Conservation (phyloP, 1,284 basidiomycete species). For the Lignosus rhinocerotis region DNA sequence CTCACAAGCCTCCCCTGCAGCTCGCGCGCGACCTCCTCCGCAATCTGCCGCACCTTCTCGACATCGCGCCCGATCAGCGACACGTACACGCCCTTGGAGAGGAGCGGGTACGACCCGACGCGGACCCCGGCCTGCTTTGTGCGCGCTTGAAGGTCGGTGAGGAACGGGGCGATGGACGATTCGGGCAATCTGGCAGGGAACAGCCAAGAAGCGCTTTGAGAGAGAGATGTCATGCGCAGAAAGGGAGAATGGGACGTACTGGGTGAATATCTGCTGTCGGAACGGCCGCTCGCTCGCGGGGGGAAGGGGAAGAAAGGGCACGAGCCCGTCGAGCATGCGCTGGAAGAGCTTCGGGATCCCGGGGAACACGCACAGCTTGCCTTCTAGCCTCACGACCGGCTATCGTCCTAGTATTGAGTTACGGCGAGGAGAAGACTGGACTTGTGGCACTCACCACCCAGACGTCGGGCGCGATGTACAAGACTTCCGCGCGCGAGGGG, state of each 20-base stretch:
- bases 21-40: constrained; percentile 65
- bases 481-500: constrained; percentile 71
- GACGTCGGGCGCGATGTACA: constrained; percentile 72
- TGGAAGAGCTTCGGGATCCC: constrained; percentile 89
- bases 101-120: constrained; percentile 80
- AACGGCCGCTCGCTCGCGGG: constrained; percentile 68
- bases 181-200: constrained; percentile 67
- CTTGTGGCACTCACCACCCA: constrained; percentile 74
- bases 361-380: constrained; percentile 87
- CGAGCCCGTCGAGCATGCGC: constrained; percentile 72
- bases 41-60: constrained; percentile 51
- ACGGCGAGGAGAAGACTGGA: background rate
- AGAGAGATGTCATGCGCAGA: background rate
- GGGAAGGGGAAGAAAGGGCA: constrained; percentile 75
- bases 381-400: constrained; percentile 82
- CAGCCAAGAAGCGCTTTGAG: background rate
- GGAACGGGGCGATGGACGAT: constrained; percentile 87
- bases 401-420: constrained; percentile 29
- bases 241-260: constrained; percentile 44
- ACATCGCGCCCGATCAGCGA: constrained; percentile 80
- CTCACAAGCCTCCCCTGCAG: constrained; percentile 58
- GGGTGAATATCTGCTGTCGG: constrained; percentile 78
- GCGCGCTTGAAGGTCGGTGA: constrained; percentile 76
- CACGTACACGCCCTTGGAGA: constrained; percentile 68
- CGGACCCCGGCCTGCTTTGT: constrained; percentile 78